phyloP scores from a whole-genome alignment of 805 yeast species.

The Clavispora carvajalis region DNA sequence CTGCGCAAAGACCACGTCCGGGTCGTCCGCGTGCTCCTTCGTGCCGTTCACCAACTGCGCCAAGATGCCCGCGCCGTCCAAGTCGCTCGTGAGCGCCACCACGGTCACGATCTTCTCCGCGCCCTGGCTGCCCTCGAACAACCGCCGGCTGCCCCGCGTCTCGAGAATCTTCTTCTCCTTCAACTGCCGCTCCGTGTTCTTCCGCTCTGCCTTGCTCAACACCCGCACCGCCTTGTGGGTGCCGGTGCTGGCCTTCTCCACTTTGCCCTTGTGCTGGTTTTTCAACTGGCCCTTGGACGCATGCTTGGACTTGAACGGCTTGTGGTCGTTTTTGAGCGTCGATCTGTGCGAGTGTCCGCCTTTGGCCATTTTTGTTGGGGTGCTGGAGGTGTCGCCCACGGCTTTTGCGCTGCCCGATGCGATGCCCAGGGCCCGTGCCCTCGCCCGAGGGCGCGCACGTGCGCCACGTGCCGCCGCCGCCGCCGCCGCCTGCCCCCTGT shows the following conservation, averaged over 20 bases:
- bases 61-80: conserved; percentile 53
- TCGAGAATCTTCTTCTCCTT: conserved; percentile 66
- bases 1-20: conserved; percentile 15
- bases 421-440: conserved; percentile 5
- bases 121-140: conserved; percentile 77
- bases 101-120: conserved; percentile 82
- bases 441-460: conserved; percentile 1
- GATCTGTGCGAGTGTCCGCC: conserved; percentile 78
- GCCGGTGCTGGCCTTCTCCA: conserved; percentile 54
- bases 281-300: conserved; percentile 84
- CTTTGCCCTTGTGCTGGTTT: conserved; percentile 77
- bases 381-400: neutral
- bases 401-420: neutral
- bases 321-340: conserved; percentile 77
- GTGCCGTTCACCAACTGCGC: conserved; percentile 40
- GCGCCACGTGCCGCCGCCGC: neutral
- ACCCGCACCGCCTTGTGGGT: conserved; percentile 33
- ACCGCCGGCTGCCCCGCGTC: conserved; percentile 51
- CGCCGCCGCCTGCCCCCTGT: too few relatives aligned
- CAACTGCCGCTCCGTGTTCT: conserved; percentile 72
- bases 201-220: conserved; percentile 57
- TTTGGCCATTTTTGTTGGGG: conserved; percentile 41
- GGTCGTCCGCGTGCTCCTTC: conserved; percentile 25
- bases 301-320: conserved; percentile 88
- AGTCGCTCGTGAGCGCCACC: conserved; percentile 71